These are phyloP conservation scores for Fusarium fracticaudum DNA, from an alignment of 2,329 filamentous ascomycete genomes.

Conservation along the genomic window DNA sequence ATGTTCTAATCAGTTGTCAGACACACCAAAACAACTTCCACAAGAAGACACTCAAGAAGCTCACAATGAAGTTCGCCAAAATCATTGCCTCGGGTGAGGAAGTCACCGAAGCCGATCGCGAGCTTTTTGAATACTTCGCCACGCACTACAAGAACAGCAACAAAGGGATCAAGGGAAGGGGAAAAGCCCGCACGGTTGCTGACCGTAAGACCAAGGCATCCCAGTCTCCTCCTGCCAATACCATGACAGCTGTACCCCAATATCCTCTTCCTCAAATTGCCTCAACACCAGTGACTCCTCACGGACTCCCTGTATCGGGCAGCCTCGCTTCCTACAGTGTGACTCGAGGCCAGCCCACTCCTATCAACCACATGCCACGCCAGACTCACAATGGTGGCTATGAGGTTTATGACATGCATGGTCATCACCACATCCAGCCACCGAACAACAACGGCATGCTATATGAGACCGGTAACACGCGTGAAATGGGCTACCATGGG, in stretches of 20 bases:
- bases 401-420: slow-evolving; percentile 59
- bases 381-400: slow-evolving; percentile 50
- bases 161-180: slow-evolving; percentile 96
- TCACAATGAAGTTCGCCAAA: slow-evolving; percentile 76
- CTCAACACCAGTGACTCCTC: slow-evolving; percentile 33
- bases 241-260: slow-evolving; percentile 28
- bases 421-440: slow-evolving; percentile 38
- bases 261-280: slow-evolving; percentile 44
- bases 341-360: slow-evolving; percentile 40
- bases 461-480: slow-evolving; percentile 57
- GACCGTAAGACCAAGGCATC: slow-evolving; percentile 45
- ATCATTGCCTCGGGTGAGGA: slow-evolving; percentile 63
- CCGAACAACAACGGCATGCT: slow-evolving; percentile 45
- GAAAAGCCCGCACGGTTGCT: slow-evolving; percentile 78
- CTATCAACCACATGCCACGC: slow-evolving; percentile 43
- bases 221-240: slow-evolving; percentile 36
- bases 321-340: slow-evolving; percentile 48
- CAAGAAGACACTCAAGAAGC: slow-evolving; percentile 72
- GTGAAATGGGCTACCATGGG: slow-evolving; percentile 54
- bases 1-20: slow-evolving; percentile 52
- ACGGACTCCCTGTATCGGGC: slow-evolving; percentile 42
- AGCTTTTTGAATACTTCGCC: slow-evolving; percentile 86
- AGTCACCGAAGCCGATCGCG: slow-evolving; percentile 73
- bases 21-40: slow-evolving; percentile 97
- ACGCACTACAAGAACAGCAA: slow-evolving; percentile 97